Evolutionary conservation across 257 asterid species (phyloP).

Genomic region (Solanum virginianum): DNA sequence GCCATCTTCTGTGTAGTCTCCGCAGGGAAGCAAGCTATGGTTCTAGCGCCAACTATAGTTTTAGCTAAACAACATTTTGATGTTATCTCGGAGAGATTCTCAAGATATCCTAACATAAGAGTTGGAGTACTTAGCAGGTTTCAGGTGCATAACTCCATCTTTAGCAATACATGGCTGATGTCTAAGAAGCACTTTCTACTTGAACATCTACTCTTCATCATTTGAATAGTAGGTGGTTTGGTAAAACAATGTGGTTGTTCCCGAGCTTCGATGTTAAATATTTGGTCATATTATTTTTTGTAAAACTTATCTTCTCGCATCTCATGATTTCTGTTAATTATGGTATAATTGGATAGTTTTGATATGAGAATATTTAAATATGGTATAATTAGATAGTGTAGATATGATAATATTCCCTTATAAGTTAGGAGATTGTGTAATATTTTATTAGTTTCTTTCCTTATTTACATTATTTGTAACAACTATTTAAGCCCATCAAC

Average conservation of each 20-base stretch:
- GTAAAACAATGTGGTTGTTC: not conserved
- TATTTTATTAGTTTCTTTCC: no score
- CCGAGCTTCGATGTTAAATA: not conserved
- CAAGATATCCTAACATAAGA: conserved; percentile 43
- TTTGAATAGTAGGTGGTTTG: not conserved
- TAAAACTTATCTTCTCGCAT: not conserved
- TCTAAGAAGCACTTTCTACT: not conserved
- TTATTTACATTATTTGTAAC: no score
- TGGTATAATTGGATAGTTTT: no score
- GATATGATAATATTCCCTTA: no score
- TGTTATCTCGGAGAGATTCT: conserved; percentile 76
- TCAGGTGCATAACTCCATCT: conserved; percentile 45
- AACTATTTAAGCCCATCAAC: no score
- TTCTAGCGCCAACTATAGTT: conserved; percentile 89
- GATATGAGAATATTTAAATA: no score
- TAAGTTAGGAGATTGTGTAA: no score
- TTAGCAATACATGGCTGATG: not conserved
- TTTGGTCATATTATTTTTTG: not conserved
- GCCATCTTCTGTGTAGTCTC: conserved; percentile 90
- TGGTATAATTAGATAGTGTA: no score
- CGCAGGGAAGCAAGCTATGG: conserved; percentile 90
- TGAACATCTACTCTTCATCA: not conserved
- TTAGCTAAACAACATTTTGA: conserved; percentile 95
- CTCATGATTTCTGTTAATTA: not conserved
- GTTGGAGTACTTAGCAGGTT: conserved; percentile 91